Evolutionary conservation across 2,329 filamentous ascomycete species (phyloP).

Genomic region (Cladosporium austrohemisphaericum): DNA sequence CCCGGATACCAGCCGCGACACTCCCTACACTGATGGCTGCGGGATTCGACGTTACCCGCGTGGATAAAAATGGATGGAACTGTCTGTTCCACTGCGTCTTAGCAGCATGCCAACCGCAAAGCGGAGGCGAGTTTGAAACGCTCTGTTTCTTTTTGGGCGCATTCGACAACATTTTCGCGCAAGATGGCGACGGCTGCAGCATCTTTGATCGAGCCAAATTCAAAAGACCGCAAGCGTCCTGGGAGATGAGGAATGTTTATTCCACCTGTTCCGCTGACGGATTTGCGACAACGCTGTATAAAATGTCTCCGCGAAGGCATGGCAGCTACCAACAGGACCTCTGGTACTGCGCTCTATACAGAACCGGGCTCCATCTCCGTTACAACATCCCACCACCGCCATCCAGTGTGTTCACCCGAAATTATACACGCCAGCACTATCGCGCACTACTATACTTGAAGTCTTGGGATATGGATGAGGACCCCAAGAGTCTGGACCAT

Average conservation of each 20-base stretch:
- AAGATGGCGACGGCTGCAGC: neutral
- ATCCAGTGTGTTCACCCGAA: neutral
- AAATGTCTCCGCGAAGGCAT: too few relatives aligned
- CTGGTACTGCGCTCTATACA: neutral
- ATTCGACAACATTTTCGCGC: neutral
- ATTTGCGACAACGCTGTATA: too few relatives aligned
- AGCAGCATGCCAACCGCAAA: neutral
- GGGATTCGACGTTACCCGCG: neutral
- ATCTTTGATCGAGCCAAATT: neutral
- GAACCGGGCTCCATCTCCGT: neutral
- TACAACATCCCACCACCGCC: neutral
- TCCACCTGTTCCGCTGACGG: too few relatives aligned
- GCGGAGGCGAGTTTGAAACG: neutral
- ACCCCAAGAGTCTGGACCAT: too few relatives aligned
- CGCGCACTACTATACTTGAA: neutral
- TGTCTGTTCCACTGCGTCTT: neutral
- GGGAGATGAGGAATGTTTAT: neutral
- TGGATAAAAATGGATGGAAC: neutral
- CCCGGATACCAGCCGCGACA: neutral
- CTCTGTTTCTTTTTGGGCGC: neutral
- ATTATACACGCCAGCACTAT: neutral
- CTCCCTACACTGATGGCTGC: neutral
- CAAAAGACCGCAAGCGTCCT: accelerated
- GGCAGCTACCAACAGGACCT: neutral
- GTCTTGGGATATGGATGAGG: neutral